Evolutionary conservation across 805 yeast species (phyloP).

Genomic region (Nakazawaea sp.): DNA sequence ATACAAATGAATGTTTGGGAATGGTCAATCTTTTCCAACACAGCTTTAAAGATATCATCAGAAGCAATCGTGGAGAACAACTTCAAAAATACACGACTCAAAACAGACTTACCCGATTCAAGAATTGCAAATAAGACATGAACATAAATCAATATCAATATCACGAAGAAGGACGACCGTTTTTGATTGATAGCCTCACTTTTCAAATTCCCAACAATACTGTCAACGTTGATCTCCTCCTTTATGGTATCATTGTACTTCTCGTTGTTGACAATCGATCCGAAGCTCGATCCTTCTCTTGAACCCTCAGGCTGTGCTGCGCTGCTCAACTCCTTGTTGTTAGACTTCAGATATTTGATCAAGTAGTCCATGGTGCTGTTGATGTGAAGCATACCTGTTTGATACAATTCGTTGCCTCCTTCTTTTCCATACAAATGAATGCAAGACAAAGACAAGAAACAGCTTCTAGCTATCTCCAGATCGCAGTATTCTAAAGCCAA

Average conservation of each 20-base stretch:
- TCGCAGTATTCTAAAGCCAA: slow-evolving; percentile 51
- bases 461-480: slow-evolving; percentile 49
- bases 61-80: slow-evolving; percentile 43
- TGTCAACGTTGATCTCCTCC: slow-evolving; percentile 21
- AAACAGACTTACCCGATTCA: slow-evolving; percentile 48
- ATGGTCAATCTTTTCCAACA: slow-evolving; percentile 40
- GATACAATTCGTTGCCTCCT: slow-evolving; percentile 45
- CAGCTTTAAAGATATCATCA: slow-evolving; percentile 34
- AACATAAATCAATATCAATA: slow-evolving; percentile 44
- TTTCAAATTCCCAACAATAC: slow-evolving; percentile 29
- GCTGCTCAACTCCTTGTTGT: slow-evolving; percentile 9
- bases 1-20: slow-evolving; percentile 41
- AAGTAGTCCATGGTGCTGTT: slow-evolving; percentile 51
- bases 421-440: slow-evolving; percentile 50
- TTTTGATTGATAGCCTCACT: slow-evolving; percentile 28
- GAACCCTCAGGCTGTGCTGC: slow-evolving; percentile 13
- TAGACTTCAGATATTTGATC: slow-evolving; percentile 32
- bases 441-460: slow-evolving; percentile 49
- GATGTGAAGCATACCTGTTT: slow-evolving; percentile 45
- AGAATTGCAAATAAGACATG: slow-evolving; percentile 46
- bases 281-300: slow-evolving; percentile 6
- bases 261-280: slow-evolving; percentile 7
- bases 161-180: slow-evolving; percentile 37
- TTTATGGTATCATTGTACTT: neutral
- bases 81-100: slow-evolving; percentile 40